A percentile compares a stretch with the other conserved stretches of the same genome.
These are phyloP conservation scores for Boletus rubescentipes DNA, from an alignment of 768 basidiomycete species.

Conservation along the genomic window DNA sequence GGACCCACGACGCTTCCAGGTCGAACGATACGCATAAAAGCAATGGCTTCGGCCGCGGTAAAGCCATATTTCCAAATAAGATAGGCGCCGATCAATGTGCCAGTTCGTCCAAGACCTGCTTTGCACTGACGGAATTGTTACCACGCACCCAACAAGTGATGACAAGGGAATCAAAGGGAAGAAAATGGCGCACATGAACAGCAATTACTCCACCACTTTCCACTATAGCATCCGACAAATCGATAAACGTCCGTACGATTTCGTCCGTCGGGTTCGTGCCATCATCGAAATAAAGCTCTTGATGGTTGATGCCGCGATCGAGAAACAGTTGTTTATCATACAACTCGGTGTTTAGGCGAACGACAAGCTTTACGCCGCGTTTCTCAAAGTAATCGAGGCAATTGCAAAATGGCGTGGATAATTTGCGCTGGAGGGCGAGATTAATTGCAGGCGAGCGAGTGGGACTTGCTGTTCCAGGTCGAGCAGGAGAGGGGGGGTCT, in stretches of 20 bases:
- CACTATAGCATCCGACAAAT: constrained; percentile 76
- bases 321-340: constrained; percentile 83
- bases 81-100: constrained; percentile 96
- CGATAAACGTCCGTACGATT: constrained; percentile 89
- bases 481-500: constrained; percentile 27
- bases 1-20: constrained; percentile 93
- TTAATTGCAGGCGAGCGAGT: constrained; percentile 34
- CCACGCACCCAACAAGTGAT: constrained; percentile 16
- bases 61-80: constrained; percentile 99
- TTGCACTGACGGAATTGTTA: constrained; percentile 64
- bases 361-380: constrained; percentile 83
- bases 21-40: constrained; percentile 96
- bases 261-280: constrained; percentile 97
- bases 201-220: constrained; percentile 80
- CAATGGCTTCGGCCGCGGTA: constrained; percentile 93
- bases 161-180: constrained; percentile 7
- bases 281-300: constrained; percentile 96
- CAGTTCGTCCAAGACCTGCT: constrained; percentile 94
- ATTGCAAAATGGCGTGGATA: constrained; percentile 80
- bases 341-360: constrained; percentile 90
- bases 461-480: constrained; percentile 24
- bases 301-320: constrained; percentile 83
- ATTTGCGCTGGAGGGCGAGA: constrained; percentile 71
- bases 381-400: constrained; percentile 93
- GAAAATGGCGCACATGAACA: constrained; percentile 66